Evolutionary conservation across 371 early-diverging fungal genomes (phyloP).

Genomic region (Rhizopus arrhizus): DNA sequence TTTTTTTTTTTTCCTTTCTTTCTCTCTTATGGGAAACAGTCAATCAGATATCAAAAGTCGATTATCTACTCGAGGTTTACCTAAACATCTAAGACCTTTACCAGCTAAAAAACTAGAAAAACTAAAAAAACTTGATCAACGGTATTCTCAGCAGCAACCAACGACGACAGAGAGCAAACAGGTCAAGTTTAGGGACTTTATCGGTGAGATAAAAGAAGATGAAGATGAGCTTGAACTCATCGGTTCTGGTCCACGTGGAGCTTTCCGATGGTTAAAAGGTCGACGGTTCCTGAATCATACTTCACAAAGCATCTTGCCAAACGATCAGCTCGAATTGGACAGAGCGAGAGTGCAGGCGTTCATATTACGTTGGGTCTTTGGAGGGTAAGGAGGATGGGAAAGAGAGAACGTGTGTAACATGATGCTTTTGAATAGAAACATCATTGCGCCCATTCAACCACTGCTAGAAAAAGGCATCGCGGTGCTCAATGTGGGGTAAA

Average conservation of each 20-base stretch:
- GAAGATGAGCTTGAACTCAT: not conserved
- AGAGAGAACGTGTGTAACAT: not conserved
- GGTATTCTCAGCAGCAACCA: not conserved
- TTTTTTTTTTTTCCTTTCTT: slow-evolving; percentile 2
- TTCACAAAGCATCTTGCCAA: slow-evolving; percentile 17
- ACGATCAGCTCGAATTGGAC: slow-evolving; percentile 37
- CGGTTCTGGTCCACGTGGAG: slow-evolving; percentile 15
- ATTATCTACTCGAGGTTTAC: not conserved
- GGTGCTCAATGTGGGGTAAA: slow-evolving; percentile 34
- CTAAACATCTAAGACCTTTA: slow-evolving; percentile 2
- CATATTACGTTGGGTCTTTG: slow-evolving; percentile 36
- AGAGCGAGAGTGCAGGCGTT: slow-evolving; percentile 29
- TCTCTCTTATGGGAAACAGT: slow-evolving; percentile 13
- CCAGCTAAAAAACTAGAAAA: slow-evolving; percentile 1
- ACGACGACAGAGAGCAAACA: not conserved
- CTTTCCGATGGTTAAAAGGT: slow-evolving; percentile 40
- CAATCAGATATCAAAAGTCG: slow-evolving; percentile 13
- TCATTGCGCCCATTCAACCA: slow-evolving; percentile 30
- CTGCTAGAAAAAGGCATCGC: slow-evolving; percentile 23
- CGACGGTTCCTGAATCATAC: slow-evolving; percentile 18
- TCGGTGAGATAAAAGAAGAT: too few relatives aligned
- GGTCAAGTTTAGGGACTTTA: not conserved
- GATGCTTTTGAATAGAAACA: slow-evolving; percentile 12
- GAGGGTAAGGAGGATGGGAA: slow-evolving; percentile 24
- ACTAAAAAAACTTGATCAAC: not conserved